These are phyloP conservation scores for Ceratobasidium sp. DNA, from an alignment of 1,284 basidiomycete species.

Conservation along the genomic window DNA sequence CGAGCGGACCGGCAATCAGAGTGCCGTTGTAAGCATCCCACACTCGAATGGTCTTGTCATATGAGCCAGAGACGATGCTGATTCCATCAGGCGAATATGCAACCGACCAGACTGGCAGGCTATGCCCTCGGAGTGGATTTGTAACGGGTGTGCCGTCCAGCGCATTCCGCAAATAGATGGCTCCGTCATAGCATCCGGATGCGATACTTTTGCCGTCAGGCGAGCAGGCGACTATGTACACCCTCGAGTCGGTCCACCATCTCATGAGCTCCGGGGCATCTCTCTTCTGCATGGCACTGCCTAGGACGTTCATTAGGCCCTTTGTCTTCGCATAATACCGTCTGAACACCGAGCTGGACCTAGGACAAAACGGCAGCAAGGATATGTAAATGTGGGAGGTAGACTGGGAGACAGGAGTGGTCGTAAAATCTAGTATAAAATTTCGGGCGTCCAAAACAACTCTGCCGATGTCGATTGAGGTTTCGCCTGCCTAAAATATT, in stretches of 20 bases:
- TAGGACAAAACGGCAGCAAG: not conserved
- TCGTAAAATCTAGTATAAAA: no score
- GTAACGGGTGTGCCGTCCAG: not conserved
- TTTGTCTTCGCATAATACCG: no score
- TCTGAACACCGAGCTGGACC: no score
- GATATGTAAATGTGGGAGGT: no score
- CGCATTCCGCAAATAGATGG: not conserved
- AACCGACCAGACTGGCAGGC: not conserved
- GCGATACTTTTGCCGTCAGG: not conserved
- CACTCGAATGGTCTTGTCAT: slow-evolving; percentile 14
- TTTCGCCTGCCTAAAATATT: no score
- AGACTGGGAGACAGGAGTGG: no score
- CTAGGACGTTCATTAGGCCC: no score
- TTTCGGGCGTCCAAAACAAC: no score
- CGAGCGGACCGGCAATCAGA: not conserved
- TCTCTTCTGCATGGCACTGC: no score
- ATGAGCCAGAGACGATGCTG: slow-evolving; percentile 11
- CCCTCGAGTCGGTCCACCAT: no score
- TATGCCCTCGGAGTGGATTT: slow-evolving; percentile 30
- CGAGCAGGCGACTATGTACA: not conserved
- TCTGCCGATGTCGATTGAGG: no score
- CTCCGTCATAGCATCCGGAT: not conserved
- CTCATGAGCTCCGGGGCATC: no score
- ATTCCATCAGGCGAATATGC: slow-evolving; percentile 27
- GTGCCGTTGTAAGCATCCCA: not conserved